phyloP scores from a whole-genome alignment of 371 early-diverging fungal species.

The Circinella minor region DNA sequence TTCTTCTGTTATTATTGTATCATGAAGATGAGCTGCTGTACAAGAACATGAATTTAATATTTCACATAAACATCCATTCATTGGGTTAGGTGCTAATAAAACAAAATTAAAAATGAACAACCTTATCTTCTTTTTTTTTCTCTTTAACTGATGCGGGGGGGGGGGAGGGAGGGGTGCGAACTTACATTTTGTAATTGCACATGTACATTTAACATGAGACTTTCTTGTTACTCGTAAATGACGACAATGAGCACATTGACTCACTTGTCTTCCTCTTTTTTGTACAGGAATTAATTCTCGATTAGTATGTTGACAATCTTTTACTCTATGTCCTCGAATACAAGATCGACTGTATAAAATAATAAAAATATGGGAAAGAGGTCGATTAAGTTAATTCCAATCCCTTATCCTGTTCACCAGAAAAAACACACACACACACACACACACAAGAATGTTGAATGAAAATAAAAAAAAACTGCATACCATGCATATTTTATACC shows the following conservation, averaged over 20 bases:
- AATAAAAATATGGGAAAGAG: neutral
- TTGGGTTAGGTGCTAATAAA: neutral
- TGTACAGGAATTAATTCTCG: neutral
- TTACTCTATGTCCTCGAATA: slow-evolving; percentile 7
- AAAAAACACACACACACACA: too few relatives aligned
- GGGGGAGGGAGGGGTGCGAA: neutral
- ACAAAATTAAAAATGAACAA: neutral
- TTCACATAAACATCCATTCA: slow-evolving; percentile 1
- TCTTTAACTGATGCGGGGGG: too few relatives aligned
- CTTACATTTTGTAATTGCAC: neutral
- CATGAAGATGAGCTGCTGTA: slow-evolving; percentile 4
- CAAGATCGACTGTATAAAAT: neutral
- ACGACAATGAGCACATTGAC: slow-evolving; percentile 3
- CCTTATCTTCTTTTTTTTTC: neutral
- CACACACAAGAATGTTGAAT: neutral
- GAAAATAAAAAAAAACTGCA: neutral
- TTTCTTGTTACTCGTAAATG: slow-evolving; percentile 8
- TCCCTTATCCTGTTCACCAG: too few relatives aligned
- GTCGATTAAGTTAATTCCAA: too few relatives aligned
- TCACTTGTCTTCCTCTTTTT: slow-evolving; percentile 2
- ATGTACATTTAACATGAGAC: slow-evolving; percentile 5
- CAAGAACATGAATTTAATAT: slow-evolving; percentile 3
- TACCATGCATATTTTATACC: slow-evolving; percentile 4
- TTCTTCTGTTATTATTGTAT: neutral
- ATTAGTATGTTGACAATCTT: neutral